Percentiles rank a stretch among this genome's conserved stretches.
Conservation (phyloP, 2,329 filamentous ascomycete genomes). For the Fusarium sambucinum region DNA sequence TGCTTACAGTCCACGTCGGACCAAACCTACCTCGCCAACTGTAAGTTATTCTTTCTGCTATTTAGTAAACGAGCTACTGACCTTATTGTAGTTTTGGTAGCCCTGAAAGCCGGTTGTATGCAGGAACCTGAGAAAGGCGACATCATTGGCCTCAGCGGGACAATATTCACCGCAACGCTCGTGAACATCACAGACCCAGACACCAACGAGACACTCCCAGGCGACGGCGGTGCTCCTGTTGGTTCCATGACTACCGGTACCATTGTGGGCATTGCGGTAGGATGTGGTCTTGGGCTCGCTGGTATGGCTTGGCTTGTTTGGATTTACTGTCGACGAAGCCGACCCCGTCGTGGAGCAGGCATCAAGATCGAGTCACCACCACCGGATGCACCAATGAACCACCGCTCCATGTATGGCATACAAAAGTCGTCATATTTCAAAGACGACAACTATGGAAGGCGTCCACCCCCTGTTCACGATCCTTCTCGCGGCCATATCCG, state of each 20-base stretch:
- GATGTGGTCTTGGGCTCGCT: conserved; percentile 58
- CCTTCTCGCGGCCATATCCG: no score
- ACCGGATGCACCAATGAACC: background rate
- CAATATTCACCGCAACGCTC: conserved; percentile 54
- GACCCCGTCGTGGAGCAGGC: background rate
- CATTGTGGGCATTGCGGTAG: conserved; percentile 67
- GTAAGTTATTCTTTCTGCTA: conserved; percentile 31
- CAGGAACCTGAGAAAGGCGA: conserved; percentile 57
- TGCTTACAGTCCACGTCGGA: conserved; percentile 58
- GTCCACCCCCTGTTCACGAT: no score
- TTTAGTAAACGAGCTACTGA: no score
- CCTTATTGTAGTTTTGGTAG: conserved; percentile 40
- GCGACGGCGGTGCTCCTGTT: conserved; percentile 41
- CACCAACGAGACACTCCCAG: conserved; percentile 45
- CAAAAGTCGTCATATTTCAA: conserved; percentile 1
- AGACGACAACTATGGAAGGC: no score
- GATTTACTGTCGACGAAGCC: conserved; percentile 59
- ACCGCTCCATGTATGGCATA: background rate
- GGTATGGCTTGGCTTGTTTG: conserved; percentile 59
- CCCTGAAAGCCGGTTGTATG: conserved; percentile 61
- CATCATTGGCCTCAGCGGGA: conserved; percentile 57
- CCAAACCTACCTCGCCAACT: conserved; percentile 62
- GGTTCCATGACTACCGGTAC: conserved; percentile 59
- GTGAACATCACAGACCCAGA: conserved; percentile 58
- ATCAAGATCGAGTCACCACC: conserved; percentile 37